A percentile compares a stretch with the other conserved stretches of the same genome.
These are phyloP conservation scores for Prunus mume DNA, from an alignment of 306 rosid genomes.

Conservation along the genomic window DNA sequence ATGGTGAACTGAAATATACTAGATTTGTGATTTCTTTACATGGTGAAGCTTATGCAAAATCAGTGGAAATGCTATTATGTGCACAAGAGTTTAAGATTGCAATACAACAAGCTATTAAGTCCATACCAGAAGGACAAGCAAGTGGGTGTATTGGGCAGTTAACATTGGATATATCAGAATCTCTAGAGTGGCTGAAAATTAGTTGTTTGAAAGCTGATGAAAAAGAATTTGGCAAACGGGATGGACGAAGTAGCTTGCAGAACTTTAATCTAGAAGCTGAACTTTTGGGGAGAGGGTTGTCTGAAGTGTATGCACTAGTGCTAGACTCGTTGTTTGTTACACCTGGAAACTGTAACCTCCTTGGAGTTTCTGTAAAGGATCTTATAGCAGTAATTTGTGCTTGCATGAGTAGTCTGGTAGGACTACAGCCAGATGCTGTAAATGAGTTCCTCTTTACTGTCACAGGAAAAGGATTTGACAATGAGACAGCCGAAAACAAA, in stretches of 20 bases:
- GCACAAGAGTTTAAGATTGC: conserved; percentile 54
- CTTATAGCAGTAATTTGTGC: conserved; percentile 50
- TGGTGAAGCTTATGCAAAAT: conserved; percentile 46
- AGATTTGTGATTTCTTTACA: conserved; percentile 46
- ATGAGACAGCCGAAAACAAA: conserved; percentile 36
- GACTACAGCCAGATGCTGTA: conserved; percentile 49
- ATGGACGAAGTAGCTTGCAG: conserved; percentile 2
- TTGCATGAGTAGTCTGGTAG: conserved; percentile 65
- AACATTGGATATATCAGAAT: conserved; percentile 59
- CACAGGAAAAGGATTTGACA: conserved; percentile 35
- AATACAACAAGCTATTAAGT: conserved; percentile 51
- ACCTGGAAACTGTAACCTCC: conserved; percentile 57
- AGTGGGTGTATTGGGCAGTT: conserved; percentile 58
- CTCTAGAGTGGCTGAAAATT: conserved; percentile 63
- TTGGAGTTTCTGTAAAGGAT: conserved; percentile 60
- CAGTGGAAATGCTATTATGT: conserved; percentile 64
- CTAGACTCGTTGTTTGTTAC: conserved; percentile 70
- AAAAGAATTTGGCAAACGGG: conserved; percentile 24
- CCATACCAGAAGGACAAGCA: conserved; percentile 88
- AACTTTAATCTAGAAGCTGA: conserved; percentile 47
- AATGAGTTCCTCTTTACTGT: conserved; percentile 53
- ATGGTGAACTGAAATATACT: conserved; percentile 34
- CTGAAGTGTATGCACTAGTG: conserved; percentile 66
- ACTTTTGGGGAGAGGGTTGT: conserved; percentile 75
- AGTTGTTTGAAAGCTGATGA: conserved; percentile 31